phyloP scores from a whole-genome alignment of 148 eudicot species.

The Polygonum aviculare region DNA sequence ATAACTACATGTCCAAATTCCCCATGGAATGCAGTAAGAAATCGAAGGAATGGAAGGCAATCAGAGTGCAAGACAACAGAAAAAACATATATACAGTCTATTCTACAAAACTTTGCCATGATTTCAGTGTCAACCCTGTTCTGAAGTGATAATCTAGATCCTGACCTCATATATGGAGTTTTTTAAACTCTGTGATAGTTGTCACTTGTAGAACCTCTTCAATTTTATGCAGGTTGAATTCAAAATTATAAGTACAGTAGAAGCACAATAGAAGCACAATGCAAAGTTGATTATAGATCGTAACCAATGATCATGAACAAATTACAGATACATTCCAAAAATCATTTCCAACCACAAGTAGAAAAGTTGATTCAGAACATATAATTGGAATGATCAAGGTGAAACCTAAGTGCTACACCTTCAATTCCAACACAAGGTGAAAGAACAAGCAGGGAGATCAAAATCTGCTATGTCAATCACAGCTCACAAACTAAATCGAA shows the following conservation, averaged over 20 bases:
- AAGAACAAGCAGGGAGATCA: not conserved
- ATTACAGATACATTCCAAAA: not conserved
- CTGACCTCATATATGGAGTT: not conserved
- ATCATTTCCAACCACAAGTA: not conserved
- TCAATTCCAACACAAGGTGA: not conserved
- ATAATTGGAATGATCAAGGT: not conserved
- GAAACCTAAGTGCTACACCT: not conserved
- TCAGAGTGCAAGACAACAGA: too few relatives aligned
- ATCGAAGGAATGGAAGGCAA: not conserved
- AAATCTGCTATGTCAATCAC: constrained; percentile 1
- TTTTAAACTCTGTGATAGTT: not conserved
- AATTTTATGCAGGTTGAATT: not conserved
- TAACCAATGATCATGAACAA: not conserved
- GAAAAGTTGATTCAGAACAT: not conserved
- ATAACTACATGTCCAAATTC: not conserved
- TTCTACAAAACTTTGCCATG: not conserved
- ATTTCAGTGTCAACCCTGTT: not conserved
- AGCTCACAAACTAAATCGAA: not conserved
- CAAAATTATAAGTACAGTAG: not conserved
- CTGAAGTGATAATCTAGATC: not conserved
- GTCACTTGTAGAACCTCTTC: not conserved
- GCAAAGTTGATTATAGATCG: not conserved
- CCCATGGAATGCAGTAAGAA: not conserved
- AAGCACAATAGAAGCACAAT: not conserved
- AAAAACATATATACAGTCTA: not conserved